Base-by-base conservation (phyloP, 1,139 yeast species). In the Oligophagozyma castellii region DNA sequence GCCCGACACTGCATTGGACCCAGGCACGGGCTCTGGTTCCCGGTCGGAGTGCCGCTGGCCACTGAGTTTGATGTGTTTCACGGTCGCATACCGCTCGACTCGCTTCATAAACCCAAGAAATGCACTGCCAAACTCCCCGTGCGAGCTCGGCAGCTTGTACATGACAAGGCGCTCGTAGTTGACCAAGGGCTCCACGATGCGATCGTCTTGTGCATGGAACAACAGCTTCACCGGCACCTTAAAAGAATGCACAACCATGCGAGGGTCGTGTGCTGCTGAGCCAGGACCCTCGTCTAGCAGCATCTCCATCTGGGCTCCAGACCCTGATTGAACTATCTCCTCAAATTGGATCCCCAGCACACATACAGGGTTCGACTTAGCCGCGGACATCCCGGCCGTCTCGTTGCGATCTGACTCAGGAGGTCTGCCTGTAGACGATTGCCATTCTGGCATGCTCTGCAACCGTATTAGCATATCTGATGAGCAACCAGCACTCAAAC, bases 171-270 rank as follows among this genome's bases (percentile, higher is more conserved):
- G 41, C 3, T 35, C 31, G 27, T 42, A 37, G 22, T 42, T 40
- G 13, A 51, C 38, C 38, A 38, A 36, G 1, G 56, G 56, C 28
- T 51, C 55, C 19, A 36, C 36, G n/a, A 51, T 45, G 20, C 38
- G 33, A 5, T 35, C 37, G 32, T 51, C 55, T 30, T 51, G 55
- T 2, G 39, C 36, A 16, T 37, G 39, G 25, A 36, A 44, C 19
- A 51, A 31, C n/a, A 50, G 29, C 28, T 40, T 40, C 5, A 50
- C 51, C 0, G 55, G 55, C 4, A 51, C 40, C 28, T 44, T 45
- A 29, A 46, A 47, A 3, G 50, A 40, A 36, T 51, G 55, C 15
- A 42, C 33, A 3, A 51, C 43, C 1, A 38, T 34, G 7, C 27
- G 20, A 14, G 24, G 14, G 10, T 15, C 20, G 4, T 5, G 12